phyloP scores from a whole-genome alignment of 306 rosid genomes.

The Vigna mungo region DNA sequence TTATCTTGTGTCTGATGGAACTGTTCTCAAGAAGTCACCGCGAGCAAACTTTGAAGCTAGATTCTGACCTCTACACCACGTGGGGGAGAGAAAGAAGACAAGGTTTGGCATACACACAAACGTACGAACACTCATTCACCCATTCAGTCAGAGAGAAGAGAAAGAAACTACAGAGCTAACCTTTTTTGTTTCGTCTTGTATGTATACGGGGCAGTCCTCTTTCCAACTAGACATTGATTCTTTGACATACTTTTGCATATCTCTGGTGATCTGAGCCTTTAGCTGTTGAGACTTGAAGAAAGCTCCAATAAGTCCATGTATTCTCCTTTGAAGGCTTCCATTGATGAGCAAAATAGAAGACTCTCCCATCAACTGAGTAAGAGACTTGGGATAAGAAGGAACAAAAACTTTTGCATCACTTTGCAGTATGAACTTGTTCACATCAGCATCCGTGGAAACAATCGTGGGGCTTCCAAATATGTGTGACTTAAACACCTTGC shows the following conservation, averaged over 20 bases:
- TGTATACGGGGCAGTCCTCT: conserved; percentile 64
- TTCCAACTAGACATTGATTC: conserved; percentile 83
- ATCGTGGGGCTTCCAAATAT: conserved; percentile 93
- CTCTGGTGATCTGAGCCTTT: conserved; percentile 83
- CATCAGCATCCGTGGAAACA: conserved; percentile 91
- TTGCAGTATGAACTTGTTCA: conserved; percentile 80
- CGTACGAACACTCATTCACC: conserved; percentile 13
- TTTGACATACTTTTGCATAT: conserved; percentile 75
- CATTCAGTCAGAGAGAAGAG: conserved; percentile 35
- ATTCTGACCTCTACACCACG: conserved; percentile 46
- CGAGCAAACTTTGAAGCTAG: conserved; percentile 40
- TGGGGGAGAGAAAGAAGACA: conserved; percentile 34
- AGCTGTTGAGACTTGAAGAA: conserved; percentile 91
- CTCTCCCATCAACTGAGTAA: conserved; percentile 89
- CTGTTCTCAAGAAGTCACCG: conserved; percentile 49
- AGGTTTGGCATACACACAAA: conserved; percentile 25
- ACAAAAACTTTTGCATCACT: conserved; percentile 92
- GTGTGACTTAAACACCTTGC: conserved; percentile 96
- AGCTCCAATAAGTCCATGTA: conserved; percentile 93
- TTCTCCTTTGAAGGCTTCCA: conserved; percentile 91
- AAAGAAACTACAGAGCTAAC: conserved; percentile 57
- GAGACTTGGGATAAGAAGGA: conserved; percentile 92
- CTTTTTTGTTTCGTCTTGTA: conserved; percentile 87
- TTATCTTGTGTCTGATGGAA: conserved; percentile 39
- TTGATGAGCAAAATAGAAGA: conserved; percentile 92